Evolutionary conservation across 1,284 basidiomycete genomes (phyloP).

Genomic region (Cystobasidium sp.): DNA sequence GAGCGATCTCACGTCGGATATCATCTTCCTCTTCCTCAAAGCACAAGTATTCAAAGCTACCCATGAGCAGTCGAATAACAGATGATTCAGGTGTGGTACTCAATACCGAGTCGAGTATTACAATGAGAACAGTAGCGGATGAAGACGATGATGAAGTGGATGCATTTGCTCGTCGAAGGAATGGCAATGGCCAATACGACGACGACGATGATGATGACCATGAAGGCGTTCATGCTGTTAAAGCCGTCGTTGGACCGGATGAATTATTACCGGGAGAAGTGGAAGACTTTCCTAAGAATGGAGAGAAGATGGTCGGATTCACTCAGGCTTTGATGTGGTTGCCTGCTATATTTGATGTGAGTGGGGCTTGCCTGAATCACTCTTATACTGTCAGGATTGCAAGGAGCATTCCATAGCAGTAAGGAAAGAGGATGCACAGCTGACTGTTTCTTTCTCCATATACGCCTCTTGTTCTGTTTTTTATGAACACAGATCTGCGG

Average conservation of each 20-base stretch:
- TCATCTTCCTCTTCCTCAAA: neutral
- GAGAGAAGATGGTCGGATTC: conserved; percentile 27
- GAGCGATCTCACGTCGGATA: neutral
- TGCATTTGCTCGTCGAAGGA: neutral
- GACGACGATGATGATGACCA: conserved; percentile 6
- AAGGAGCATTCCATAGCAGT: neutral
- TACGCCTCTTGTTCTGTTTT: too few relatives aligned
- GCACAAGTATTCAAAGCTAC: conserved; percentile 30
- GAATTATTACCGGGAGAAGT: conserved; percentile 25
- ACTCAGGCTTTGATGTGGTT: conserved; percentile 42
- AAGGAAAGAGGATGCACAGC: neutral
- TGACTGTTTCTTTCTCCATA: conserved; percentile 20
- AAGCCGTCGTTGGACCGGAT: conserved; percentile 41
- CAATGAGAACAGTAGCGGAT: conserved; percentile 24
- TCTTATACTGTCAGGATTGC: too few relatives aligned
- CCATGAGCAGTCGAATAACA: neutral
- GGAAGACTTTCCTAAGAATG: conserved; percentile 10
- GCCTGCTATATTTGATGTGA: conserved; percentile 43
- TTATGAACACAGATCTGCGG: conserved; percentile 55
- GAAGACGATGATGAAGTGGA: conserved; percentile 14
- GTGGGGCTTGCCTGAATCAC: conserved; percentile 4
- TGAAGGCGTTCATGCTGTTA: conserved; percentile 23
- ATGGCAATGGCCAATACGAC: neutral
- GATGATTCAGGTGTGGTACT: conserved; percentile 40
- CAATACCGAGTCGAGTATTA: conserved; percentile 34